Conservation (phyloP, 2,329 filamentous ascomycete genomes). For the Hypoxylon sp. region DNA sequence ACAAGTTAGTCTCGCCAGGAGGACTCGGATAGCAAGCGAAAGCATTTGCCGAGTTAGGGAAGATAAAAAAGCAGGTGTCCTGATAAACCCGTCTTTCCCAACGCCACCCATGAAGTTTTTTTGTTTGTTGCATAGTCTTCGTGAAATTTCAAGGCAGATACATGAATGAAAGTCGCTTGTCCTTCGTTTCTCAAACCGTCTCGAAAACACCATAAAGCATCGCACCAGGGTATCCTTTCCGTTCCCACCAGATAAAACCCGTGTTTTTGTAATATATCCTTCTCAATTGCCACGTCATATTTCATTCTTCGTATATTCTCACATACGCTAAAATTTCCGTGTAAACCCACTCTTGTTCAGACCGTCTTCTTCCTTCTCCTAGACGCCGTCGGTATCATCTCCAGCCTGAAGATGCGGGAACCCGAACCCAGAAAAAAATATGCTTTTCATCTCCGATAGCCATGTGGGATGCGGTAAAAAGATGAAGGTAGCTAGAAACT, state of each 20-base stretch:
- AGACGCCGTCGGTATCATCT: constrained; percentile 40
- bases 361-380: constrained; percentile 35
- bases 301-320: constrained; percentile 41
- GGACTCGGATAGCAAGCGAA: constrained; percentile 38
- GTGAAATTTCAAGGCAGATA: constrained; percentile 32
- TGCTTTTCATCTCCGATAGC: constrained; percentile 42
- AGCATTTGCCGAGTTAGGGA: constrained; percentile 33
- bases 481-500: constrained; percentile 31
- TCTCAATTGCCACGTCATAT: constrained; percentile 30
- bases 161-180: constrained; percentile 33
- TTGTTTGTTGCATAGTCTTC: constrained; percentile 40
- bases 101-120: constrained; percentile 43
- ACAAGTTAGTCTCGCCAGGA: constrained; percentile 39
- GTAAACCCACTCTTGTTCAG: constrained; percentile 33
- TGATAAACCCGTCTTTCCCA: constrained; percentile 43
- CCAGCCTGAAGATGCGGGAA: constrained; percentile 26
- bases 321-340: constrained; percentile 27
- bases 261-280: constrained; percentile 46
- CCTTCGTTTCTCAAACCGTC: constrained; percentile 33
- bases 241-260: constrained; percentile 39
- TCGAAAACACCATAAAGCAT: constrained; percentile 42
- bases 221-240: constrained; percentile 45
- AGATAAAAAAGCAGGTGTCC: constrained; percentile 39
- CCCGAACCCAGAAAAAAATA: constrained; percentile 37
- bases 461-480: constrained; percentile 37